Base-by-base conservation (phyloP, 2,329 filamentous ascomycete genomes). In the Penicillium oxalicum region DNA sequence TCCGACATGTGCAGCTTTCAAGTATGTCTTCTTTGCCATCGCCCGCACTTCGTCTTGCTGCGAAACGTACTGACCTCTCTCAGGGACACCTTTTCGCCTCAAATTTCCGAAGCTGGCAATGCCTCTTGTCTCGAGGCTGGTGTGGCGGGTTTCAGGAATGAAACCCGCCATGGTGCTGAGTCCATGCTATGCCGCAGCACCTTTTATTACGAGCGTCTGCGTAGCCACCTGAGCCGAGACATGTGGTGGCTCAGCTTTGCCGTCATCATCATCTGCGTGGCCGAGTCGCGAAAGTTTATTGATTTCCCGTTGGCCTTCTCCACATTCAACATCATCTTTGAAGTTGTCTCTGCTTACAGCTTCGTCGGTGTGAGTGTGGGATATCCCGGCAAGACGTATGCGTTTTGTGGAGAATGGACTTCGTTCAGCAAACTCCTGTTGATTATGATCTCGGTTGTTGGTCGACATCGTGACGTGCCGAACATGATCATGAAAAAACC, bases 191-290 rank as follows among this genome's bases (percentile, higher is more conserved):
- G 69, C 9, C 71, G 67, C 8, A 66, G 70, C 43, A 72, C 71
- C 49, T 77, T 79, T 44, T 66, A 80, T 24, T 71, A 72, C 37
- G 73, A 78, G 50, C 81, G 85, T 60, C 69, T 85, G 18, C 77
- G 80, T 12, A 76, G 77, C 4, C 83, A 86, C 61, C 74, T 86
- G 4, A 77, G 80, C 26, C 80, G 85, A 61, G 83, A 86, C 58
- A 70, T 86, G 11, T 86, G 83, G 82, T 81, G 77, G 70, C 77
- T 86, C 11, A 75, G 79, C 3, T 63, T 84, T 0, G 78, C 80
- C 4, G 73, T 83, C n/a, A 71, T 85, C 44, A 61, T 81, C 25
- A 82, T 86, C 46, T 74, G 74, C 47, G 74, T 79, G 29, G 79
- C 82, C 42, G 83, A 86, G 63, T 78, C 77, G 1, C 64, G 68